Base-by-base conservation (phyloP, 73 alveolate species). In the Loxodes magnus region DNA sequence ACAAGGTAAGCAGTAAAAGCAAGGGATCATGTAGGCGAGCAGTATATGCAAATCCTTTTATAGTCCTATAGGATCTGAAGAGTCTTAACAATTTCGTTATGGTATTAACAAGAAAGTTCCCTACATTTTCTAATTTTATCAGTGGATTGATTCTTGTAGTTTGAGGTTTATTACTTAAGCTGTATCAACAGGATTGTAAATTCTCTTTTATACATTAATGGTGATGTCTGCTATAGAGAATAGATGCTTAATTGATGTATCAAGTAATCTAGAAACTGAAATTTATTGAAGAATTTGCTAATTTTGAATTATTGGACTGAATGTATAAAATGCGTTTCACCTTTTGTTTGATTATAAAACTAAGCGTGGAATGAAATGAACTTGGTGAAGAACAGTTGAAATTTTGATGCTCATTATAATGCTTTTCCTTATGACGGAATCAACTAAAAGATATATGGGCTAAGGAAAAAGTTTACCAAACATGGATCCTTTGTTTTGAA, bases 101-200 rank as follows among this genome's bases (percentile, higher is more conserved):
- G 17, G 59, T n/a, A 10, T 46, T 16, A 19, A 46, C 2, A 46
- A 22, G 17, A n/a, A 21, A 10, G 2, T 7, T 1, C 19, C 46
- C 0, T 46, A 46, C 17, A 17, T 16, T 10, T 46, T 46, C 2
- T 41, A 46, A 1, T 46, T 12, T 2, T 14, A 22, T 5, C 7
- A 9, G 17, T 46, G 59, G 59, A 9, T 25, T 10, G 20, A 46
- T 16, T 21, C 52, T 24, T 46, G 59, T 19, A 46, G 59, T 22
- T 15, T 46, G 6, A 46, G 59, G 2, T 16, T 10, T 46, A 12
- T 46, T 10, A 23, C 39, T 0, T 10, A 24, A 22, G 26, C 43
- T 9, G 7, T 21, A 1, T 46, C 59, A 9, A 21, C 26, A 0
- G 35, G 22, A 12, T 46, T 46, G 22, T 22, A 25, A 24, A 16